A percentile compares a stretch with the other conserved stretches of the same genome.
These are phyloP conservation scores for Telfairia occidentalis DNA, from an alignment of 331 rosid genomes.

Conservation along the genomic window DNA sequence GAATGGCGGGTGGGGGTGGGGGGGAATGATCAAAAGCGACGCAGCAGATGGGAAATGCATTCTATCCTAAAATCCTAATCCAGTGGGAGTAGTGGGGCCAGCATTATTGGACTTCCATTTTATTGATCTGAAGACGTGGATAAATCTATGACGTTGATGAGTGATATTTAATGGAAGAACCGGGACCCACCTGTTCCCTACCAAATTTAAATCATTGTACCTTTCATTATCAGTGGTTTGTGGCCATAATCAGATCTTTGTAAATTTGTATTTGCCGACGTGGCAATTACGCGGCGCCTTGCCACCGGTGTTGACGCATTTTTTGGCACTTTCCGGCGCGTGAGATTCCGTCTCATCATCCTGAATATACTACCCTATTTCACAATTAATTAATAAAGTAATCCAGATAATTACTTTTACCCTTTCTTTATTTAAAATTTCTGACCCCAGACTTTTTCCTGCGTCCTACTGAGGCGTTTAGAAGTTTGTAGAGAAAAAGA, in stretches of 20 bases:
- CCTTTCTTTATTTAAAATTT: too few species aligned
- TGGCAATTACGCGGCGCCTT: constrained; percentile 12
- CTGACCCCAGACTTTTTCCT: too few species aligned
- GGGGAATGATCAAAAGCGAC: background rate
- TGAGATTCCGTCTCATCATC: background rate
- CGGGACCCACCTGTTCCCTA: background rate
- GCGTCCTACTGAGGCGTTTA: background rate
- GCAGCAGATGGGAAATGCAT: constrained; percentile 2
- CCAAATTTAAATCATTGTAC: background rate
- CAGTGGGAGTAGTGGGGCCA: background rate
- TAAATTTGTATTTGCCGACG: background rate
- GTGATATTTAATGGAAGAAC: background rate
- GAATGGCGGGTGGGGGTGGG: background rate
- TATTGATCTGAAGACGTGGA: background rate
- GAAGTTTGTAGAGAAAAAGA: background rate
- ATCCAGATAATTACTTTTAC: too few species aligned
- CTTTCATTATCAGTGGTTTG: background rate
- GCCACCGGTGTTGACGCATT: background rate
- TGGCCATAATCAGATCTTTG: background rate
- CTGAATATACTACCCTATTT: background rate
- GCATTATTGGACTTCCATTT: background rate
- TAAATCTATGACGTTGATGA: background rate
- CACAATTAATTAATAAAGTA: too few species aligned
- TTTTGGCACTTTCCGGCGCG: background rate
- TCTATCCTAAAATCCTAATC: constrained; percentile 3